Conservation (phyloP, 1,139 yeast genomes). For the Neolecta irregularis region DNA sequence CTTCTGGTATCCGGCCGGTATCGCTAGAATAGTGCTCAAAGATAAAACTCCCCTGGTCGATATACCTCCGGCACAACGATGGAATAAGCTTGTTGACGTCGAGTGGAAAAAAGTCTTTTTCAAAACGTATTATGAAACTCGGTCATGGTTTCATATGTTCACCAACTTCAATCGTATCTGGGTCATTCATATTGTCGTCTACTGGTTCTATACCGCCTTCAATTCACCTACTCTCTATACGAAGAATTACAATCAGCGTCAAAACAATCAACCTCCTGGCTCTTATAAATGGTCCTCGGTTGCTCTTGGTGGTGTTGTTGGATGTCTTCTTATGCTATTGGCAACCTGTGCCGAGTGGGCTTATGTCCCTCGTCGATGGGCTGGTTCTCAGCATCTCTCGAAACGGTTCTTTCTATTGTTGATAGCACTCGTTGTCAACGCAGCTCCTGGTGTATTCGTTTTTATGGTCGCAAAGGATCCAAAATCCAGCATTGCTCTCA, state of each 20-base stretch:
- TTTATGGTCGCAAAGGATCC: slow-evolving; percentile 67
- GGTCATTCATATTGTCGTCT: slow-evolving; percentile 78
- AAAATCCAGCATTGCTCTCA: slow-evolving; percentile 59
- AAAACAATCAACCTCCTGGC: slow-evolving; percentile 69
- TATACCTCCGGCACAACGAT: slow-evolving; percentile 78
- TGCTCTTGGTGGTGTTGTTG: slow-evolving; percentile 86
- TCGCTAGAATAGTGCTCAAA: slow-evolving; percentile 75
- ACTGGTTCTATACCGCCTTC: slow-evolving; percentile 90
- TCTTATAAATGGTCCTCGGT: slow-evolving; percentile 86
- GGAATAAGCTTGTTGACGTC: slow-evolving; percentile 76
- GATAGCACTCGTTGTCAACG: slow-evolving; percentile 49
- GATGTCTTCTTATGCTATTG: slow-evolving; percentile 59
- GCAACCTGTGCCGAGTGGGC: slow-evolving; percentile 92
- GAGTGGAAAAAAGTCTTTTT: slow-evolving; percentile 86
- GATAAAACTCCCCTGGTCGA: slow-evolving; percentile 89
- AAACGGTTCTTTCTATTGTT: slow-evolving; percentile 71
- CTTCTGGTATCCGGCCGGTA: slow-evolving; percentile 99
- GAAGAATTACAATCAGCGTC: slow-evolving; percentile 63
- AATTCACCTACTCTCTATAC: slow-evolving; percentile 88
- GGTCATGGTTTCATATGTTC: slow-evolving; percentile 94
- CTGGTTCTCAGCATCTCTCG: slow-evolving; percentile 93
- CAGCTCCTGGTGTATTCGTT: slow-evolving; percentile 76
- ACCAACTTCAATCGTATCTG: slow-evolving; percentile 97
- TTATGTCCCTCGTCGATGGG: slow-evolving; percentile 96
- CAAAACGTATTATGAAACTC: slow-evolving; percentile 89